These are phyloP conservation scores for Trametes cubensis DNA, from an alignment of 768 basidiomycete genomes.

Conservation along the genomic window DNA sequence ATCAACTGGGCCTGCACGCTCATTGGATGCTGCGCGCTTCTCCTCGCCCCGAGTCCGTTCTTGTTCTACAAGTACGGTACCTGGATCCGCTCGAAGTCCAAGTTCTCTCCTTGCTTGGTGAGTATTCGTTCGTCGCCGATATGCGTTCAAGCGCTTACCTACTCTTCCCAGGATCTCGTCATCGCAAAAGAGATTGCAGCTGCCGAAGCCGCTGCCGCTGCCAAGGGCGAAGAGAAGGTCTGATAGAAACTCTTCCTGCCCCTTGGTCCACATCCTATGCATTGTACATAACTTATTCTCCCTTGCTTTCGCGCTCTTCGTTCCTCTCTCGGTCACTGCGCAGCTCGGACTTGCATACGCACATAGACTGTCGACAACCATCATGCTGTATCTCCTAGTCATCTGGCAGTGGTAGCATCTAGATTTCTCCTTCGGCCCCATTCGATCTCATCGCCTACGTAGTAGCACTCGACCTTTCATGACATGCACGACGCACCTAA, in stretches of 20 bases:
- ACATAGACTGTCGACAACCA: neutral
- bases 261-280: neutral
- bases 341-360: slow-evolving; percentile 6
- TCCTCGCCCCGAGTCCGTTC: slow-evolving; percentile 68
- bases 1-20: slow-evolving; percentile 47
- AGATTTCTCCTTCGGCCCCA: neutral
- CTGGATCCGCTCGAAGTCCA: slow-evolving; percentile 54
- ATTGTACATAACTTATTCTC: slow-evolving; percentile 18
- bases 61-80: slow-evolving; percentile 72
- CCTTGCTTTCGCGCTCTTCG: neutral
- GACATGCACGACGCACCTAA: neutral
- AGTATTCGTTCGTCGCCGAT: neutral
- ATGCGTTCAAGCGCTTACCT: too few species aligned
- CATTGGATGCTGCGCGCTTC: slow-evolving; percentile 55
- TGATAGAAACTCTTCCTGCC: neutral
- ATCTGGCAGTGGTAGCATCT: neutral
- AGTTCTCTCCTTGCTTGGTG: slow-evolving; percentile 46
- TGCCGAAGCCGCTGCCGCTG: slow-evolving; percentile 9
- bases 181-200: slow-evolving; percentile 20
- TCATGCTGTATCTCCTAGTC: slow-evolving; percentile 18
- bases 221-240: slow-evolving; percentile 15
- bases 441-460: neutral
- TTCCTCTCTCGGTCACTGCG: neutral
- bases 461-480: neutral
- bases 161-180: slow-evolving; percentile 6